Conservation (phyloP, 2,329 filamentous ascomycete species). For the Diaporthe capsici region DNA sequence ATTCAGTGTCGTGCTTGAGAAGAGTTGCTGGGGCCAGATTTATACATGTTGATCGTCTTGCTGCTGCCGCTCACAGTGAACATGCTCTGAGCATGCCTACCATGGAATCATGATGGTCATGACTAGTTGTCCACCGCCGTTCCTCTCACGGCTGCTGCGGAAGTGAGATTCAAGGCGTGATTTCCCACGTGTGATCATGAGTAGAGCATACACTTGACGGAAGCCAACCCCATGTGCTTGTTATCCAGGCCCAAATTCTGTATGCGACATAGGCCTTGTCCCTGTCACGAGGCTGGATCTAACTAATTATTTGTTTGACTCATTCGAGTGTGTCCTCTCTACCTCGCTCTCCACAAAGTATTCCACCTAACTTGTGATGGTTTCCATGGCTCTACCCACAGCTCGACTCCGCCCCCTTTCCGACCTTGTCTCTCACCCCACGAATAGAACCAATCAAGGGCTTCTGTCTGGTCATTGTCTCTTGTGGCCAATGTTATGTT, state of each 20-base stretch:
- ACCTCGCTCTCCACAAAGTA: neutral
- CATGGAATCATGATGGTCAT: neutral
- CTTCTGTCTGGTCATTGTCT: neutral
- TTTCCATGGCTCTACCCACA: too few relatives aligned
- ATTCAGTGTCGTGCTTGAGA: neutral
- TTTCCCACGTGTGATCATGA: too few relatives aligned
- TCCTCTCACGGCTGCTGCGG: neutral
- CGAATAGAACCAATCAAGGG: neutral
- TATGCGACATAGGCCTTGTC: neutral
- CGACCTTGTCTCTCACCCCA: too few relatives aligned
- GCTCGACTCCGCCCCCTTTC: neutral
- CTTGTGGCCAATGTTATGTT: neutral
- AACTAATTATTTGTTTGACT: neutral
- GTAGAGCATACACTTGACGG: neutral
- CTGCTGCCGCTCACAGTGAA: neutral
- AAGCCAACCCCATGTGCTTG: neutral
- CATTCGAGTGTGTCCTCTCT: neutral
- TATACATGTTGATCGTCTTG: neutral
- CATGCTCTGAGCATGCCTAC: neutral
- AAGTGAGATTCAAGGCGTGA: neutral
- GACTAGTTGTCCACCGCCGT: slow-evolving; percentile 8
- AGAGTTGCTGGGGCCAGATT: neutral
- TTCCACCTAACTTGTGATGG: too few relatives aligned
- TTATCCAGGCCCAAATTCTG: neutral
- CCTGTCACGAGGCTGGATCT: neutral